Percentiles rank a stretch among this genome's conserved stretches.
These are phyloP conservation scores for Cyclostephanos invisitatus DNA, from an alignment of 108 stramenopile genomes.

Conservation along the genomic window DNA sequence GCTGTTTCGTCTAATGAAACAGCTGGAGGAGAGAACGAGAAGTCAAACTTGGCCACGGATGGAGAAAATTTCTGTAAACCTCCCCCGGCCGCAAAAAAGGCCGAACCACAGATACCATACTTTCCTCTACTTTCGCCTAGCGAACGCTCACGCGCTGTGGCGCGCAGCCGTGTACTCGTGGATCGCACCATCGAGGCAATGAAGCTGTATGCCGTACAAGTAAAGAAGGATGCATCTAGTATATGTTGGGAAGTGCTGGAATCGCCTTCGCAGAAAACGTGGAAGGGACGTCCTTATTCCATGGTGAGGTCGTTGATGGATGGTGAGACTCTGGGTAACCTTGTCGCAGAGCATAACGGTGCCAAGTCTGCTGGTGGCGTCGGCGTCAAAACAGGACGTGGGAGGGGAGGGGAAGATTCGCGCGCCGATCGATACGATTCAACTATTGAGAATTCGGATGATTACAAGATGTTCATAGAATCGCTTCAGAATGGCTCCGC, in stretches of 20 bases:
- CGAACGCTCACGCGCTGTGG: slow-evolving; percentile 49
- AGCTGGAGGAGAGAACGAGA: background rate
- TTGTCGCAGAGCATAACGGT: slow-evolving; percentile 18
- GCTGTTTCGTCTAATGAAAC: background rate
- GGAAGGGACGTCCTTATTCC: slow-evolving; percentile 33
- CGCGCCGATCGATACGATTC: slow-evolving; percentile 45
- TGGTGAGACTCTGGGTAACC: slow-evolving; percentile 20
- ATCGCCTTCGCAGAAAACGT: slow-evolving; percentile 49
- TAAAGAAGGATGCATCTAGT: background rate
- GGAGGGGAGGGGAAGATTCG: slow-evolving; percentile 13
- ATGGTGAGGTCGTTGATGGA: slow-evolving; percentile 22
- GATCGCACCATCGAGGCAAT: slow-evolving; percentile 42
- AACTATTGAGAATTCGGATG: slow-evolving; percentile 45
- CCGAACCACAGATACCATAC: slow-evolving; percentile 23
- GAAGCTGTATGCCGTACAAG: slow-evolving; percentile 25
- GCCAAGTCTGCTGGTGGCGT: background rate
- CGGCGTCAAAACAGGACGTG: slow-evolving; percentile 15
- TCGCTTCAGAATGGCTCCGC: slow-evolving; percentile 21
- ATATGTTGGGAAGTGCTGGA: slow-evolving; percentile 34
- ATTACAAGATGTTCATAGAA: slow-evolving; percentile 42
- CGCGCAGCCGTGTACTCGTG: slow-evolving; percentile 38
- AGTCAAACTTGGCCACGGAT: background rate
- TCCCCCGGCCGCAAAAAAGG: background rate
- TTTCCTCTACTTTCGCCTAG: slow-evolving; percentile 36
- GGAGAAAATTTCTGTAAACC: background rate